These are phyloP conservation scores for Ichthyophonus hoferi DNA, from an alignment of 208 protist species.

Conservation along the genomic window DNA sequence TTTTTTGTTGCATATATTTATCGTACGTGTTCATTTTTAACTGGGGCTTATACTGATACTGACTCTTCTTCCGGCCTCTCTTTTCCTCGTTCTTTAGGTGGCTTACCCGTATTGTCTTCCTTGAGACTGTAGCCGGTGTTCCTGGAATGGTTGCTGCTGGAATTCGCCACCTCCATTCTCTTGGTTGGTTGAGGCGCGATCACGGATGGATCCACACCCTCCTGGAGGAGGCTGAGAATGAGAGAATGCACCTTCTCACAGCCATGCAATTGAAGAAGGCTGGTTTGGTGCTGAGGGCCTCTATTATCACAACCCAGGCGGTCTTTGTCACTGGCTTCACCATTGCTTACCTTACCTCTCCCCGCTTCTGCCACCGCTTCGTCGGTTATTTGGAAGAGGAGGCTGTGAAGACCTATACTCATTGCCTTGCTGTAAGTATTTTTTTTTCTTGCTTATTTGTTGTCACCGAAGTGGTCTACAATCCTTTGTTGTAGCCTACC, in stretches of 20 bases:
- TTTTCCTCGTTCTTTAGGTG: conserved; percentile 1
- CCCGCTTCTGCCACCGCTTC: conserved; percentile 55
- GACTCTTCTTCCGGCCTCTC: neutral
- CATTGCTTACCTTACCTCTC: conserved; percentile 58
- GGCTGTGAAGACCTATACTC: conserved; percentile 61
- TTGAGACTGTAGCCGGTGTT: conserved; percentile 45
- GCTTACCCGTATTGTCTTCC: conserved; percentile 61
- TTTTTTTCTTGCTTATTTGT: too few relatives aligned
- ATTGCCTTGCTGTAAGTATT: too few relatives aligned
- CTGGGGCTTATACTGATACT: too few relatives aligned
- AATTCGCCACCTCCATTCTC: conserved; percentile 67
- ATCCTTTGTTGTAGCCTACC: too few relatives aligned
- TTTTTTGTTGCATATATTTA: too few relatives aligned
- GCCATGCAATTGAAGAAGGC: conserved; percentile 64
- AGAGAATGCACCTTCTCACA: conserved; percentile 82
- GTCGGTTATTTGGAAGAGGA: conserved; percentile 64
- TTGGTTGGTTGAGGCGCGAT: conserved; percentile 72
- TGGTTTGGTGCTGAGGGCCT: conserved; percentile 49
- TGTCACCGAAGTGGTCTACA: too few relatives aligned
- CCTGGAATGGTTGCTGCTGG: conserved; percentile 71
- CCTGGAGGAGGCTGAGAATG: conserved; percentile 82
- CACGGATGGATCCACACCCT: conserved; percentile 80
- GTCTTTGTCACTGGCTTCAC: conserved; percentile 66
- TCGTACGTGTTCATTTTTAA: too few relatives aligned
- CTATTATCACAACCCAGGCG: conserved; percentile 62